phyloP scores from a whole-genome alignment of 306 rosid genomes.

The Morella rubra region DNA sequence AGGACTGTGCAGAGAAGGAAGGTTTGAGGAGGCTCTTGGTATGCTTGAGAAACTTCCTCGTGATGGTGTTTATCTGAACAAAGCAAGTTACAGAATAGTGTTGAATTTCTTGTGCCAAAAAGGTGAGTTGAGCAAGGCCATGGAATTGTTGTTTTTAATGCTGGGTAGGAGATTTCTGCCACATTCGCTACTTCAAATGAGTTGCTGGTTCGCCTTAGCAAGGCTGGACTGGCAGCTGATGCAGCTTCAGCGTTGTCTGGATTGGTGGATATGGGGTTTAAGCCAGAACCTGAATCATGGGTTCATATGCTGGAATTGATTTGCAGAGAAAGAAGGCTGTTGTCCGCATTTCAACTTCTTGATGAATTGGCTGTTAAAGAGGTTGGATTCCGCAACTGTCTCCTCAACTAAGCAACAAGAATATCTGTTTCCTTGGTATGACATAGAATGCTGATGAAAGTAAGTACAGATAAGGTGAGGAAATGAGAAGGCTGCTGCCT shows the following conservation, averaged over 20 bases:
- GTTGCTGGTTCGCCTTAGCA: constrained; percentile 61
- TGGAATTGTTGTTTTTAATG: constrained; percentile 58
- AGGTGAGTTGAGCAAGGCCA: constrained; percentile 58
- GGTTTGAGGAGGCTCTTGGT: constrained; percentile 63
- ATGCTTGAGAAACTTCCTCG: constrained; percentile 70
- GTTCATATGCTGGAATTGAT: constrained; percentile 50
- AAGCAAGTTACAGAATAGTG: constrained; percentile 83
- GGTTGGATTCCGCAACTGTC: constrained; percentile 17
- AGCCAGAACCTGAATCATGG: constrained; percentile 74
- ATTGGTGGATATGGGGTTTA: constrained; percentile 70
- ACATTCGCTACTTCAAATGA: constrained; percentile 82
- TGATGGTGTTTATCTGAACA: constrained; percentile 75
- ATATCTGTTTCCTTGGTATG: not conserved
- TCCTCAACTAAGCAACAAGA: constrained; percentile 3
- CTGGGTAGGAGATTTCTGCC: constrained; percentile 73
- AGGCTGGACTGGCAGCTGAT: constrained; percentile 63
- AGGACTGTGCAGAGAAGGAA: constrained; percentile 69
- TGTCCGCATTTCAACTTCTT: constrained; percentile 64
- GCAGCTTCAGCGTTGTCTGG: constrained; percentile 55
- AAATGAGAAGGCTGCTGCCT: not conserved
- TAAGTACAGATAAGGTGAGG: not conserved
- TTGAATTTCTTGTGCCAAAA: constrained; percentile 59
- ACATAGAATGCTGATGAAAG: not conserved
- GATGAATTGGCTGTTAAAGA: constrained; percentile 49
- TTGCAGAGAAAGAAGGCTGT: constrained; percentile 64